Base-by-base conservation (phyloP, 2,329 filamentous ascomycete species). In the Cadophora sp. region DNA sequence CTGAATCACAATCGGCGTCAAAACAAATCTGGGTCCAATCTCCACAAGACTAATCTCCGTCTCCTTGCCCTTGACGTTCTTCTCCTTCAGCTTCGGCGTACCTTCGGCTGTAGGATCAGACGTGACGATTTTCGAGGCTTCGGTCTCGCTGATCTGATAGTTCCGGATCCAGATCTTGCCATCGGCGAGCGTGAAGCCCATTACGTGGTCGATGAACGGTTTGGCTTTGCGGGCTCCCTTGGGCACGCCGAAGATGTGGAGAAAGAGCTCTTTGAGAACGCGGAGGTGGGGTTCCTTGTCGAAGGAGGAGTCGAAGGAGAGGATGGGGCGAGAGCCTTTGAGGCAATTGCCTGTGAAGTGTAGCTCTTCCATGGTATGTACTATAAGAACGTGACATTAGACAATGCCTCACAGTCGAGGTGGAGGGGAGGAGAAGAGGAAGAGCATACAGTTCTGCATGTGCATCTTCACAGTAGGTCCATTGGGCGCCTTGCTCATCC, bases 321-420 rank as follows among this genome's bases (percentile, higher is more conserved):
- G 89, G 48, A 99, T 85, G 1, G 96, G 95, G 43, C 96, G 86
- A 31, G 93, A 96, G 68, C 96, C 96, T 82, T 97, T 97, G 70
- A 98, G 84, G 79, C 94, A 97, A 84, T 99, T 99, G 64, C 96
- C 96, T 19, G 94, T 94, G 80, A 99, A 98, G 77, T 97, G 93
- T 43, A 99, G 85, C 80, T 99, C 96, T 77, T 95, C 93, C 93
- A 97, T 97, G 11, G 95, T 97, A 82, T 97, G 94, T 77, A 97
- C 86, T 92, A 73, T 77, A 79, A n/a, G 4, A 9, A 5, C 37
- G 79, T 79, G 71, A 55, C 53, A 56, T 75, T 61, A 72, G 55
- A 16, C 31, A 26, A 16, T 40, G 65, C 48, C 40, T 31, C 43
- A 64, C n/a, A 9, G 40, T 26, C 53, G 27, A 16, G 24, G 26